Base-by-base conservation (phyloP, 2,329 filamentous ascomycete genomes). In the Sporothrix mexicana region DNA sequence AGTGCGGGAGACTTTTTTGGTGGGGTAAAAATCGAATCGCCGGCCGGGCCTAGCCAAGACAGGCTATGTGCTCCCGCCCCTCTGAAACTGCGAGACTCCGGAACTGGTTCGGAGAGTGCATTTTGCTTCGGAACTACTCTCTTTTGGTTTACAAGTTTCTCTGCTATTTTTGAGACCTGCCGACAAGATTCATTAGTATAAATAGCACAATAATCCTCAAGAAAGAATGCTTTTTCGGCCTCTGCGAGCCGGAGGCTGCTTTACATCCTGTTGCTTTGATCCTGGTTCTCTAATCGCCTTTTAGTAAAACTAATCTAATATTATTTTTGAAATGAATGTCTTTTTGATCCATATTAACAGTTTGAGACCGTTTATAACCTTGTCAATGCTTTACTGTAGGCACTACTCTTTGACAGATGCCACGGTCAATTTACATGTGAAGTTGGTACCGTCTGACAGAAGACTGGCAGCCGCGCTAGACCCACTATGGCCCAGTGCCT, bases 21-120 rank as follows among this genome's bases (percentile, higher is more conserved):
- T 30, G 62, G 49, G 62, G 51, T 41, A 67, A 55, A 57, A 69
- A 69, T 51, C 43, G 23, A 30, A 36, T 49, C 25, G 64, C 64
- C 64, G 64, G 47, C 43, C 61, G 64, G 15, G 45, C 45, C 64
- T 67, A 36, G 64, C 64, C 23, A 67, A 36, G 64, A 55, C 49
- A 55, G 9, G 15, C 2, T 23, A 12, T 12, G 25, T 17, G 9
- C 25, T 69, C 51, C 67, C 53, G 68, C 68, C 51, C 59, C 68
- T 59, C 53, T 47, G 68, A 70, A 70, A 59, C 67, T 20, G 61
- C 4, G 41, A 45, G 41, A 25, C 36, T 64, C 30, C 67, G 45
- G 9, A 43, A 25, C 25, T n/a, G 47, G 53, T 53, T 68, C 47
- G 61, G 20, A 25, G 43, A 10, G 36, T 9, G 36, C 17, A 62